phyloP scores from a whole-genome alignment of 2,329 filamentous ascomycete species.

The Ophiocordyceps camponoti-leonardi region DNA sequence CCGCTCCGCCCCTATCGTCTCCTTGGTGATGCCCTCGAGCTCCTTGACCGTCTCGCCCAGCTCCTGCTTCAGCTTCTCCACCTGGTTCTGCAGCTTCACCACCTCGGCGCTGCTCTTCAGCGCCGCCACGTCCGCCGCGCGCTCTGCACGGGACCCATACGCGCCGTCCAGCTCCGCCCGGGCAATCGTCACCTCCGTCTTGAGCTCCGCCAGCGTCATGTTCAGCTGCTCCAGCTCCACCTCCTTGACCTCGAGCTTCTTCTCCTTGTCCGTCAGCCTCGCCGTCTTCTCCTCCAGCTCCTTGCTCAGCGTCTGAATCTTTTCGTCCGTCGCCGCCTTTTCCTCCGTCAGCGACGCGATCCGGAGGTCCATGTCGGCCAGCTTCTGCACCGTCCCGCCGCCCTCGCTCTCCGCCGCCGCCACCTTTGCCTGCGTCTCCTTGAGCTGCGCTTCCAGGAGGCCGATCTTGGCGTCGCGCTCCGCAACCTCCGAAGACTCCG shows the following conservation, averaged over 20 bases:
- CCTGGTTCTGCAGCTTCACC: slow-evolving; percentile 26
- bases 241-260: slow-evolving; percentile 29
- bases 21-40: slow-evolving; percentile 34
- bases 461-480: slow-evolving; percentile 21
- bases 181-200: slow-evolving; percentile 43
- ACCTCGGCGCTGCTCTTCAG: slow-evolving; percentile 30
- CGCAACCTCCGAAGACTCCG: slow-evolving; percentile 11
- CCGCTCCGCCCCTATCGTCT: slow-evolving; percentile 30
- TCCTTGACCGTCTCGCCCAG: slow-evolving; percentile 32
- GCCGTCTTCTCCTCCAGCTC: slow-evolving; percentile 7
- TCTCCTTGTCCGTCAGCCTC: slow-evolving; percentile 16
- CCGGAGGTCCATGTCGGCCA: slow-evolving; percentile 14
- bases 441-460: slow-evolving; percentile 16
- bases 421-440: slow-evolving; percentile 6
- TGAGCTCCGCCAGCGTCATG: slow-evolving; percentile 36
- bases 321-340: slow-evolving; percentile 11
- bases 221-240: slow-evolving; percentile 32
- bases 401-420: slow-evolving; percentile 18
- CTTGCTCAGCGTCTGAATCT: slow-evolving; percentile 10
- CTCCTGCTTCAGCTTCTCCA: slow-evolving; percentile 32
- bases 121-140: slow-evolving; percentile 39
- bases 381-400: slow-evolving; percentile 17
- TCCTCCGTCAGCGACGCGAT: slow-evolving; percentile 13
- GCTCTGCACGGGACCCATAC: slow-evolving; percentile 40
- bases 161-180: slow-evolving; percentile 45